These are phyloP conservation scores for Hypoxylon subgilvum DNA, from an alignment of 495 filamentous ascomycete genomes.

Conservation along the genomic window DNA sequence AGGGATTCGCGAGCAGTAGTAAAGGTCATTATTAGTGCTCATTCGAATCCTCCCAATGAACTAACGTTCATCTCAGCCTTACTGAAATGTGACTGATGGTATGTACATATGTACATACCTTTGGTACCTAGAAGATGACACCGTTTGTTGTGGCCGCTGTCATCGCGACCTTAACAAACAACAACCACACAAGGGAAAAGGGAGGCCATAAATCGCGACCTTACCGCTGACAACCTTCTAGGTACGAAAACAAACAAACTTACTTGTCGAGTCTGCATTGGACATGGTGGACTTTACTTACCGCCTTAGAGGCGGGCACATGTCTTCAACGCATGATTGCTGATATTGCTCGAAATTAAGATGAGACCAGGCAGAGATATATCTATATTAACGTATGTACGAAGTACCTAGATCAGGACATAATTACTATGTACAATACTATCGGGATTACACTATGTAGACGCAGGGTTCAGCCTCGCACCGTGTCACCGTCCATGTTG, in stretches of 20 bases:
- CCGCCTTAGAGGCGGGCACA: conserved; percentile 6
- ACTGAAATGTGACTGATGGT: conserved; percentile 6
- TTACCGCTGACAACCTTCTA: too few relatives aligned
- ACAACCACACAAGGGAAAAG: neutral
- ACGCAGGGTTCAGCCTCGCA: conserved; percentile 11
- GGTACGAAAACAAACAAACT: conserved; percentile 12
- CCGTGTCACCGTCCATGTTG: neutral
- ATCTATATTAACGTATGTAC: too few relatives aligned
- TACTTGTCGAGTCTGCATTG: too few relatives aligned
- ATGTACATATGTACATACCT: too few relatives aligned
- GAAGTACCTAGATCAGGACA: too few relatives aligned
- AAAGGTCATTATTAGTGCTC: neutral
- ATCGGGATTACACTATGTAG: too few relatives aligned
- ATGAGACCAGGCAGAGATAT: conserved; percentile 1
- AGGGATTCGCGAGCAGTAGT: too few relatives aligned
- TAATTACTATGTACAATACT: too few relatives aligned
- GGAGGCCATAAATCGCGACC: conserved; percentile 20
- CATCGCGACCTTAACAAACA: conserved; percentile 22
- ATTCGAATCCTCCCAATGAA: neutral
- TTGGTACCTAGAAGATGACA: neutral
- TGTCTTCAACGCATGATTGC: conserved; percentile 1
- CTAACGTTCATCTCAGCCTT: conserved; percentile 11
- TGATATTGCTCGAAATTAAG: conserved; percentile 16
- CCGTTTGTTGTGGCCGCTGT: conserved; percentile 7
- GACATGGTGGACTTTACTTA: too few relatives aligned